A percentile compares a stretch with the other conserved stretches of the same genome.
Evolutionary conservation across 2,329 filamentous ascomycete species (phyloP).

Genomic region (Lecanicillium sp.): DNA sequence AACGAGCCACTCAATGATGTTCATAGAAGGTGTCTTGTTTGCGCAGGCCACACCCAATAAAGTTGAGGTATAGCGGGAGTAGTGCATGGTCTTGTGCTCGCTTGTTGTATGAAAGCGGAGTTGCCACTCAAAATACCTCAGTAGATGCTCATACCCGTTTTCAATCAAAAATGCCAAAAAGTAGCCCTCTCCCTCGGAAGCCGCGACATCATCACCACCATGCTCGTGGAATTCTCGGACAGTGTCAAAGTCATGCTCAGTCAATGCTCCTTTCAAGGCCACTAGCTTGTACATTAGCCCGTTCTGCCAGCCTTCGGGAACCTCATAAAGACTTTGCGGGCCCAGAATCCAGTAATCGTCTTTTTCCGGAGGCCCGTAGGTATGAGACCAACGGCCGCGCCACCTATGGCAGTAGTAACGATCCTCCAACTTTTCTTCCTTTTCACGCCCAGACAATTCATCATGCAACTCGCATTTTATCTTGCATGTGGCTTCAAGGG

Average conservation of each 20-base stretch:
- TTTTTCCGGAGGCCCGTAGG: no score
- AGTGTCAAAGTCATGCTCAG: background rate
- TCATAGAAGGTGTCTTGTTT: background rate
- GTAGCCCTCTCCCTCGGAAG: background rate
- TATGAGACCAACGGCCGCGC: no score
- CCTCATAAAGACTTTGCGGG: background rate
- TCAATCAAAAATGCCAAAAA: background rate
- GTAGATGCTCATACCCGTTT: background rate
- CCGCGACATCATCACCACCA: background rate
- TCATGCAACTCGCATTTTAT: background rate
- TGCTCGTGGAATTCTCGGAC: background rate
- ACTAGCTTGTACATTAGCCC: background rate
- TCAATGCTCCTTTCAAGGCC: background rate
- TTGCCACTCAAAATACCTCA: background rate
- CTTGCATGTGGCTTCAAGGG: background rate
- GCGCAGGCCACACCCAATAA: background rate
- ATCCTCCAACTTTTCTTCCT: no score
- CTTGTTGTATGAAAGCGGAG: no score
- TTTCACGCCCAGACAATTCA: background rate
- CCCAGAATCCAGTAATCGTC: conserved; percentile 4
- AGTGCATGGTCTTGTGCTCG: no score
- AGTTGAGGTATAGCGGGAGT: background rate
- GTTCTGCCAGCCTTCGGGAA: background rate
- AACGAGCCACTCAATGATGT: conserved; percentile 3
- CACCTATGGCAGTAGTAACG: no score